These are phyloP conservation scores for Lepiota subincarnata DNA, from an alignment of 768 basidiomycete species.

Conservation along the genomic window DNA sequence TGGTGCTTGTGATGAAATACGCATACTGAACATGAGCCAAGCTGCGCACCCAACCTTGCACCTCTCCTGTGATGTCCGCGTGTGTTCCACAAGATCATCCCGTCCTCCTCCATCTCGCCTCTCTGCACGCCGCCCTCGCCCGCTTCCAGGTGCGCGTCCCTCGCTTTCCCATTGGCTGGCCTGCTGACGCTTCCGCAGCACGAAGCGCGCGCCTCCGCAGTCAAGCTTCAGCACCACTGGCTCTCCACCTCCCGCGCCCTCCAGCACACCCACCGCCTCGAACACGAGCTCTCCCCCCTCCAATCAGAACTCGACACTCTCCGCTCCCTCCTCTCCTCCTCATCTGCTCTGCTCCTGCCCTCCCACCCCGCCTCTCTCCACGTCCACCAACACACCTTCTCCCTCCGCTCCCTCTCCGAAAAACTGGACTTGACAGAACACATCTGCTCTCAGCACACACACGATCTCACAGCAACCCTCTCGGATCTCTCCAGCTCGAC, in stretches of 20 bases:
- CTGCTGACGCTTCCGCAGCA: conserved; percentile 38
- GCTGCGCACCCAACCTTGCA: too few relatives aligned
- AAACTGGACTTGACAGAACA: conserved; percentile 63
- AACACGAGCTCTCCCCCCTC: conserved; percentile 56
- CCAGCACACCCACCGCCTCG: conserved; percentile 44
- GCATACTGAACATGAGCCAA: conserved; percentile 5
- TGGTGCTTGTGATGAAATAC: neutral
- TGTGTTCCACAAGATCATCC: conserved; percentile 1
- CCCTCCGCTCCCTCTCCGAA: conserved; percentile 63
- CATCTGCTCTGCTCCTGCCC: conserved; percentile 21
- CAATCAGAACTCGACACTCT: conserved; percentile 52
- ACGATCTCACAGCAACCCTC: conserved; percentile 38
- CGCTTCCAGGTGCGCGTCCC: neutral
- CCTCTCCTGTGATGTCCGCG: neutral
- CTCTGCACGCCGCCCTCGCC: neutral
- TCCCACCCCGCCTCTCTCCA: conserved; percentile 27
- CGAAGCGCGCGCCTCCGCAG: conserved; percentile 60
- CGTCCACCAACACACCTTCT: conserved; percentile 56
- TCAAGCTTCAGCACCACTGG: conserved; percentile 63
- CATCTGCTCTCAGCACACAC: conserved; percentile 43
- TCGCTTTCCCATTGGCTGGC: conserved; percentile 4
- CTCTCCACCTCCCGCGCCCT: conserved; percentile 47
- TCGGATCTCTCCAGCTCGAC: conserved; percentile 41
- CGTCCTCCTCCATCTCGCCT: conserved; percentile 1
- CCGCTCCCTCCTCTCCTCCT: conserved; percentile 54